These are phyloP conservation scores for Chlamydomonas sp. DNA, from an alignment of 139 green algal species.

Conservation along the genomic window DNA sequence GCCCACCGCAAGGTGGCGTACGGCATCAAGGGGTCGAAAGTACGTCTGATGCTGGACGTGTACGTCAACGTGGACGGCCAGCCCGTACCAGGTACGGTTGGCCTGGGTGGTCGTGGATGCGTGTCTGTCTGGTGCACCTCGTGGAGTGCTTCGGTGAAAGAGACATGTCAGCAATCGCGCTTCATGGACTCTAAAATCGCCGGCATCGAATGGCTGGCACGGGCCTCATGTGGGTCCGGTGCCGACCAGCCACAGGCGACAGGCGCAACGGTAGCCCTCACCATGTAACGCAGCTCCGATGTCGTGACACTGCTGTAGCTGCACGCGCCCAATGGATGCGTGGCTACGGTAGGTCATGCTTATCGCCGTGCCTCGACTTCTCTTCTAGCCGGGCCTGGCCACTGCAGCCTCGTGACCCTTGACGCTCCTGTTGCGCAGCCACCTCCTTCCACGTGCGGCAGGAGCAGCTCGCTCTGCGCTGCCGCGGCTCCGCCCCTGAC, in stretches of 20 bases:
- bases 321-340: too few species aligned
- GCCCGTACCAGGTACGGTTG: constrained; percentile 15
- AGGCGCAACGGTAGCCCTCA: too few species aligned
- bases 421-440: constrained; percentile 6
- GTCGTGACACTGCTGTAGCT: too few species aligned
- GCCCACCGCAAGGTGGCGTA: constrained; percentile 23
- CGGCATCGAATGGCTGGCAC: too few species aligned
- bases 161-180: too few species aligned
- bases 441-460: constrained; percentile 24
- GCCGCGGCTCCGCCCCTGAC: constrained; percentile 52
- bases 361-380: too few species aligned
- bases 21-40: constrained; percentile 27
- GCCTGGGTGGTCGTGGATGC: not conserved
- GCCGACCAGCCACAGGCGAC: too few species aligned
- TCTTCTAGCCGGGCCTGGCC: not conserved
- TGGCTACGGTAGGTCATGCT: too few species aligned
- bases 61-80: constrained; percentile 25
- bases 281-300: too few species aligned
- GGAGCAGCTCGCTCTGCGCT: constrained; percentile 43
- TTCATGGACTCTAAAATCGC: too few species aligned
- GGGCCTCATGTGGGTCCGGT: too few species aligned
- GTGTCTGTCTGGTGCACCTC: not conserved
- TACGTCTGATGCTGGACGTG: constrained; percentile 51
- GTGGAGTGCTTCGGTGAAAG: too few species aligned
- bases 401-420: not conserved